Conservation (phyloP, 352 stramenopile species). For the Globisporangium megalacanthum region DNA sequence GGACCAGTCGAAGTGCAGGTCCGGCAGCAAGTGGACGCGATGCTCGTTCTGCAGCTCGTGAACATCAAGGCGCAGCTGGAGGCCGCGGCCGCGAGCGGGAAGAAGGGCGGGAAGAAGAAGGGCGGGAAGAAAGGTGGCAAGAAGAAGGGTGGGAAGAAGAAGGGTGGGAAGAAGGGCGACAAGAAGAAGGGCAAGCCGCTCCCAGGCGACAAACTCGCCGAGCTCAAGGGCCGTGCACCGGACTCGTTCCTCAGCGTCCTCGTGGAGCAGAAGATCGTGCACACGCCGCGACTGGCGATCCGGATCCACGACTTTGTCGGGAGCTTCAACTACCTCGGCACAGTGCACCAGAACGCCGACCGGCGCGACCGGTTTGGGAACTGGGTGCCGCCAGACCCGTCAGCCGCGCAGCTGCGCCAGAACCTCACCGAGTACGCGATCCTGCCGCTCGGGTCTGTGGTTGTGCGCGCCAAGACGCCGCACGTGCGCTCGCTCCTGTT, state of each 20-base stretch:
- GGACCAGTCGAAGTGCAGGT: constrained; percentile 84
- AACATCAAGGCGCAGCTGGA: constrained; percentile 93
- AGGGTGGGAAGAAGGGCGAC: constrained; percentile 37
- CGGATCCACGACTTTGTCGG: constrained; percentile 84
- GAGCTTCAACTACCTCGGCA: constrained; percentile 90
- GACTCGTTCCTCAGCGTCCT: constrained; percentile 90
- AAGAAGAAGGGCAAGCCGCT: constrained; percentile 76
- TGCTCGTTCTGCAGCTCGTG: constrained; percentile 90
- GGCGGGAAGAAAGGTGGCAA: constrained; percentile 53
- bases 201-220: constrained; percentile 88
- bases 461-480: constrained; percentile 69
- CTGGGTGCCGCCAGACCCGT: constrained; percentile 91
- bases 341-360: constrained; percentile 56
- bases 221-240: constrained; percentile 85
- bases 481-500: constrained; percentile 90
- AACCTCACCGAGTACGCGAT: constrained; percentile 89
- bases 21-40: constrained; percentile 90
- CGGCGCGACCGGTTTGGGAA: constrained; percentile 65
- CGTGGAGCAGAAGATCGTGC: constrained; percentile 87
- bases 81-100: constrained; percentile 48
- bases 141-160: constrained; percentile 36
- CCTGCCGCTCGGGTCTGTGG: constrained; percentile 74
- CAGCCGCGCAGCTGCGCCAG: constrained; percentile 86
- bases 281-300: constrained; percentile 30
- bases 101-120: constrained; percentile 80